phyloP scores from a whole-genome alignment of 441 rosid species.

The Populus hybrid region DNA sequence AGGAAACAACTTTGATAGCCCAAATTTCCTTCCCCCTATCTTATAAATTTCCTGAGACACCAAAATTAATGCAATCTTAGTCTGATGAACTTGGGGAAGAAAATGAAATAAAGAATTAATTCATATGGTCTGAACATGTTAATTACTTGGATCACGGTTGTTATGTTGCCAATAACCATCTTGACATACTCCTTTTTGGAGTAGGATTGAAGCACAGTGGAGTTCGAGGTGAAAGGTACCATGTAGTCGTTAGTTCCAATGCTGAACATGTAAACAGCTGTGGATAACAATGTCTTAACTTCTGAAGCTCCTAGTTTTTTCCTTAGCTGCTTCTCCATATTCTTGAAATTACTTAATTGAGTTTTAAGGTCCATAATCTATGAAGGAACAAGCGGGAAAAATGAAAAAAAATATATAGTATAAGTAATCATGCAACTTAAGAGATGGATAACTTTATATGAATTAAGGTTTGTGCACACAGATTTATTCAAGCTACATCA shows the following conservation, averaged over 20 bases:
- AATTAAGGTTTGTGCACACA: not conserved
- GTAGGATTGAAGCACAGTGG: not conserved
- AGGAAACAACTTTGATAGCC: too few relatives aligned
- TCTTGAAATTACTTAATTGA: slow-evolving; percentile 25
- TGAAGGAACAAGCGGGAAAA: not conserved
- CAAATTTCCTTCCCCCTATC: too few relatives aligned
- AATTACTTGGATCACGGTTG: slow-evolving; percentile 33
- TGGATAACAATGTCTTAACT: slow-evolving; percentile 10
- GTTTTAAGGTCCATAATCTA: slow-evolving; percentile 20
- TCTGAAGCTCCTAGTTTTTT: slow-evolving; percentile 11
- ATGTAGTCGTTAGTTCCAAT: slow-evolving; percentile 30
- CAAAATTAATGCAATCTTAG: not conserved
- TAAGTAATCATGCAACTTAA: not conserved
- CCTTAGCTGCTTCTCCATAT: slow-evolving; percentile 17
- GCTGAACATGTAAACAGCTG: slow-evolving; percentile 26
- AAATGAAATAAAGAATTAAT: not conserved
- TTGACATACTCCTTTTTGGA: slow-evolving; percentile 15
- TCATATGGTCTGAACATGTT: not conserved
- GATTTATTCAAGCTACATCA: not conserved
- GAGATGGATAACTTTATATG: not conserved
- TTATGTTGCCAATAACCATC: slow-evolving; percentile 43
- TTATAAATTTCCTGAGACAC: too few relatives aligned
- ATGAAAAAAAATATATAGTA: not conserved
- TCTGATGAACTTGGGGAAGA: not conserved
- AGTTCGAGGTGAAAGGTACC: not conserved